Conservation (phyloP, 1,284 basidiomycete species). For the Heimioporus retisporus region DNA sequence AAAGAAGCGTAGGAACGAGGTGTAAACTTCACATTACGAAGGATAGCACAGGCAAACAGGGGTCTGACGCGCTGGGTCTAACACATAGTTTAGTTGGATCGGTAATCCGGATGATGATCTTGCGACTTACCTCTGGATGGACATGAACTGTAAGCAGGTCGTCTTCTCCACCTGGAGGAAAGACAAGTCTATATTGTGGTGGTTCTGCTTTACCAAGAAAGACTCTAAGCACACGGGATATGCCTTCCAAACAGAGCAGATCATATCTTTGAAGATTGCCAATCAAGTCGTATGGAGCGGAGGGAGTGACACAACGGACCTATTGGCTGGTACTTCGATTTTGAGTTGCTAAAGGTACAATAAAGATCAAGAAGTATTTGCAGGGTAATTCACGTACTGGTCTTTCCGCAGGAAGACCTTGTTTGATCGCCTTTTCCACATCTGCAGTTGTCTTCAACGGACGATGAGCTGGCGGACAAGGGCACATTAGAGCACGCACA, state of each 20-base stretch:
- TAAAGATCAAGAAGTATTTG: slow-evolving; percentile 15
- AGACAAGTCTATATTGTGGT: slow-evolving; percentile 79
- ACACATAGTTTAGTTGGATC: slow-evolving; percentile 1
- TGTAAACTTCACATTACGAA: slow-evolving; percentile 93
- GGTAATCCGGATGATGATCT: background rate
- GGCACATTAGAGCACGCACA: slow-evolving; percentile 60
- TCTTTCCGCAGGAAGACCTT: slow-evolving; percentile 84
- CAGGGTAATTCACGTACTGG: slow-evolving; percentile 63
- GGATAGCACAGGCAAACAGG: slow-evolving; percentile 91
- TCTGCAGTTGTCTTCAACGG: slow-evolving; percentile 85
- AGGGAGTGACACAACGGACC: slow-evolving; percentile 52
- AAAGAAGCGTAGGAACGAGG: slow-evolving; percentile 94
- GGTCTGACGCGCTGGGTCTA: slow-evolving; percentile 90
- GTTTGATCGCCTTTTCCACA: slow-evolving; percentile 84
- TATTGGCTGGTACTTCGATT: slow-evolving; percentile 98
- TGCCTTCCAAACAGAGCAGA: slow-evolving; percentile 97
- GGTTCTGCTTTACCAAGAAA: slow-evolving; percentile 84
- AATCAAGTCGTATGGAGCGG: slow-evolving; percentile 7
- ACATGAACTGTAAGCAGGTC: slow-evolving; percentile 76
- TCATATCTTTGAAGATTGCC: slow-evolving; percentile 80
- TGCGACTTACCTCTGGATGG: slow-evolving; percentile 70
- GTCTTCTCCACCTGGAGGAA: slow-evolving; percentile 74
- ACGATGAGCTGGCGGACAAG: slow-evolving; percentile 10
- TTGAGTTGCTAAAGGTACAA: slow-evolving; percentile 84
- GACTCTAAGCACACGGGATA: slow-evolving; percentile 88